Evolutionary conservation across 2,329 filamentous ascomycete genomes (phyloP).

Genomic region (Alternaria solani): DNA sequence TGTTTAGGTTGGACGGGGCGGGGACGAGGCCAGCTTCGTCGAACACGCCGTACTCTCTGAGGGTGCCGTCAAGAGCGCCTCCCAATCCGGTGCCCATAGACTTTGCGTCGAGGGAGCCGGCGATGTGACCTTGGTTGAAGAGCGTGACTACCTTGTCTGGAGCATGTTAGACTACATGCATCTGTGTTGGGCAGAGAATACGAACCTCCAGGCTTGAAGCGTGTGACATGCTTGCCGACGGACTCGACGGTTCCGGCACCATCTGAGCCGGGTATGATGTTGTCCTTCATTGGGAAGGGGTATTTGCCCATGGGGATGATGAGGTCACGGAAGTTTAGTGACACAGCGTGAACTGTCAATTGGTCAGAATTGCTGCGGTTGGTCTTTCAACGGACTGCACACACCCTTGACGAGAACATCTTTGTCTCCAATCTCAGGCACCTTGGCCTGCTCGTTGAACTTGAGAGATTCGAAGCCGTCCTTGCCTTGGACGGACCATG

Average conservation of each 20-base stretch:
- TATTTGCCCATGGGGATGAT: constrained; percentile 58
- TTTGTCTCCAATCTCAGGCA: constrained; percentile 71
- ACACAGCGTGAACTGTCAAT: constrained; percentile 55
- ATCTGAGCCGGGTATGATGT: constrained; percentile 59
- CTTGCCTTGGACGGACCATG: constrained; percentile 65
- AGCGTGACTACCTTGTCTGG: constrained; percentile 67
- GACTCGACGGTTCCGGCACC: constrained; percentile 61
- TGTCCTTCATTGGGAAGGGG: constrained; percentile 53
- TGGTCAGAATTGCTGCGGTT: constrained; percentile 11
- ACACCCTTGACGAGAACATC: constrained; percentile 74
- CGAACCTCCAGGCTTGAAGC: constrained; percentile 61
- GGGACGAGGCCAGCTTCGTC: constrained; percentile 71
- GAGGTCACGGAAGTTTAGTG: constrained; percentile 61
- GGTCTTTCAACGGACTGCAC: constrained; percentile 4
- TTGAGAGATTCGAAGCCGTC: constrained; percentile 69
- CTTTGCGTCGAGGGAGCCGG: constrained; percentile 54
- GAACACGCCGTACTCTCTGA: constrained; percentile 73
- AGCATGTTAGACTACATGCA: constrained; percentile 4
- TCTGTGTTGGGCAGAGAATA: background rate
- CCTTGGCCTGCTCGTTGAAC: constrained; percentile 58
- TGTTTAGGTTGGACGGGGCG: constrained; percentile 65
- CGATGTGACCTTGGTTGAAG: constrained; percentile 68
- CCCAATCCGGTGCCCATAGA: constrained; percentile 67
- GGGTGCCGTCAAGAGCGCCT: constrained; percentile 71
- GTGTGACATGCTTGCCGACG: constrained; percentile 64